Evolutionary conservation across 352 stramenopile species (phyloP).

Genomic region (Globisporangium camurandrum): DNA sequence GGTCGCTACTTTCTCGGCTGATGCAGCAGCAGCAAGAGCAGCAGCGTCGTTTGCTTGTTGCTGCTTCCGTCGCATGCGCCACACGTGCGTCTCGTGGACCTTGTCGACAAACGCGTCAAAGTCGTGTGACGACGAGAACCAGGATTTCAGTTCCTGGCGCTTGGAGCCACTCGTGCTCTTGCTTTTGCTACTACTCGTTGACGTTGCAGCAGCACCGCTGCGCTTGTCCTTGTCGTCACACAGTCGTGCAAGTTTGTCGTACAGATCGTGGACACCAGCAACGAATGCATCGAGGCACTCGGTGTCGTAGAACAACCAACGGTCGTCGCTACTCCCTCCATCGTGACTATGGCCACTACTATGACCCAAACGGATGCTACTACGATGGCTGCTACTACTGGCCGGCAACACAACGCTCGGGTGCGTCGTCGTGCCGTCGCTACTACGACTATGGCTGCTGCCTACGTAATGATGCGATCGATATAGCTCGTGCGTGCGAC

Average conservation of each 20-base stretch:
- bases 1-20: conserved; percentile 1
- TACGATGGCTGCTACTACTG: conserved; percentile 23
- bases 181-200: conserved; percentile 27
- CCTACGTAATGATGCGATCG: no score
- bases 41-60: not conserved
- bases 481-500: no score
- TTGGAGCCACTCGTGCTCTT: conserved; percentile 49
- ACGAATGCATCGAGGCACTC: conserved; percentile 53
- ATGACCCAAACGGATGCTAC: no score
- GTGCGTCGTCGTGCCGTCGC: conserved; percentile 16
- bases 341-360: no score
- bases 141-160: conserved; percentile 76
- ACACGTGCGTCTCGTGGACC: conserved; percentile 48
- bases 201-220: conserved; percentile 19
- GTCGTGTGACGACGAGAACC: conserved; percentile 79
- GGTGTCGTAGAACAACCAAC: conserved; percentile 45
- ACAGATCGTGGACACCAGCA: conserved; percentile 52
- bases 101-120: conserved; percentile 75
- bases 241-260: conserved; percentile 45
- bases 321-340: conserved; percentile 24
- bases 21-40: not conserved
- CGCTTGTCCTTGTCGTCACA: conserved; percentile 64
- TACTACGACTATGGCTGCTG: no score
- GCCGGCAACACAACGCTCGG: conserved; percentile 33
- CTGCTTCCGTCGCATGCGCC: conserved; percentile 22